phyloP scores from a whole-genome alignment of 78 protist genomes.

The Guillardia theta region DNA sequence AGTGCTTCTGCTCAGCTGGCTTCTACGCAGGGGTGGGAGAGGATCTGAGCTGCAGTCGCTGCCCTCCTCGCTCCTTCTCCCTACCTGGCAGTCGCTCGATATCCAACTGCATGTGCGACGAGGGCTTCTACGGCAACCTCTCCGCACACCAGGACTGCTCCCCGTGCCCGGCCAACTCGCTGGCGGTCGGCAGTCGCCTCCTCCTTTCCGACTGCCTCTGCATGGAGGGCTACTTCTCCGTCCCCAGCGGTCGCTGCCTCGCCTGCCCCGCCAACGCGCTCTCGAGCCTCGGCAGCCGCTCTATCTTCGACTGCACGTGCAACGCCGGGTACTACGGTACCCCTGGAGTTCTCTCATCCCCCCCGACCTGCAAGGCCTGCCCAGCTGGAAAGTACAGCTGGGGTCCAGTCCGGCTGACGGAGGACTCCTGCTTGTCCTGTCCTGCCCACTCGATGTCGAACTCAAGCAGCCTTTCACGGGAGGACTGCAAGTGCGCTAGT shows the following conservation, averaged over 20 bases:
- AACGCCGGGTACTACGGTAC: not conserved
- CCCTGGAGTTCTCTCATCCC: not conserved
- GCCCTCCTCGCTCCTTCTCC: not conserved
- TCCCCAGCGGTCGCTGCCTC: not conserved
- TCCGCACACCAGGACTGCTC: not conserved
- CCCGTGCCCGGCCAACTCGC: not conserved
- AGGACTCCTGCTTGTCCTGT: not conserved
- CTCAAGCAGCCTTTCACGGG: not conserved
- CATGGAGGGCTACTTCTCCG: not conserved
- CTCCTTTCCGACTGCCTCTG: not conserved
- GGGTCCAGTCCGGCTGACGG: not conserved
- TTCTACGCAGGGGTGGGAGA: not conserved
- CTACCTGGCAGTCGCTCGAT: not conserved
- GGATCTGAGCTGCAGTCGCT: not conserved
- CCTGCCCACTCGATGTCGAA: not conserved
- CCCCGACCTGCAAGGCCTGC: not conserved
- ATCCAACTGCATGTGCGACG: not conserved
- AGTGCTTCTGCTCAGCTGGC: not conserved
- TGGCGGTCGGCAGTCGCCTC: not conserved
- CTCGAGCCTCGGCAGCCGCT: not conserved
- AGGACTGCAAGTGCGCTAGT: too few relatives aligned
- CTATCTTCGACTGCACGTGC: not conserved
- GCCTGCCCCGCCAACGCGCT: not conserved
- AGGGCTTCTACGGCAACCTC: not conserved
- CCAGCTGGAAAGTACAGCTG: not conserved